Base-by-base conservation (phyloP, 2,329 filamentous ascomycete genomes). In the Arachnopeziza araneosa region DNA sequence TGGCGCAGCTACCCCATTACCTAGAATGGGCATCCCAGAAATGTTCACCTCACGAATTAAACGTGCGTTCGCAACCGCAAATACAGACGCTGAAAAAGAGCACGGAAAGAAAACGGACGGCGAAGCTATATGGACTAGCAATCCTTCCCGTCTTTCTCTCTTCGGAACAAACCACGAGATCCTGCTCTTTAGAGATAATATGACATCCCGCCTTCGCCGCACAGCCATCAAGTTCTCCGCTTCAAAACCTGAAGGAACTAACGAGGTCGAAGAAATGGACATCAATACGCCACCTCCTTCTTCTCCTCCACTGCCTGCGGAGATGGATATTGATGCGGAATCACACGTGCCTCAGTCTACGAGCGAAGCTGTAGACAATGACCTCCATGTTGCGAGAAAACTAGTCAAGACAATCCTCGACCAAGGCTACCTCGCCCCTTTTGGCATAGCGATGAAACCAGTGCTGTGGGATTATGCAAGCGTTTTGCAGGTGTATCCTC, bases 401-500 rank as follows among this genome's bases (percentile, higher is more conserved):
- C 81, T 98, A 1, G 92, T 96, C 69, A 96, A 96, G 72, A 96
- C 93, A 0, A 74, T 99, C 10, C 82, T 99, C 8, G 93, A 96
- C 67, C 95, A 99, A 75, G 91, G 91, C 5, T 89, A 91, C 65
- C 82, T 99, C 12, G 87, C 90, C 0, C 95, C 95, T 0, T 99
- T 98, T 74, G 86, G 90, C 0, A 81, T 92, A n/a, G 77, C 85
- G 0, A 81, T 85, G 32, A 84, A 93, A 1, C 95, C 95, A 0
- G 83, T 96, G 4, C 84, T 96, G 66, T 98, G 95, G 95, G 93
- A 97, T 74, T 91, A 89, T 73, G 86, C 87, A 0, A 80, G 84
- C 5, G 78, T 89, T 2, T 75, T 98, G 64, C 88, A 91, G 58
- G 77, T 99, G 23, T 98, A 97, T 73, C 95, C 93, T 9, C 76